A percentile compares a stretch with the other conserved stretches of the same genome.
phyloP scores from a whole-genome alignment of 768 basidiomycete genomes.

The Tricholoma matsutake region DNA sequence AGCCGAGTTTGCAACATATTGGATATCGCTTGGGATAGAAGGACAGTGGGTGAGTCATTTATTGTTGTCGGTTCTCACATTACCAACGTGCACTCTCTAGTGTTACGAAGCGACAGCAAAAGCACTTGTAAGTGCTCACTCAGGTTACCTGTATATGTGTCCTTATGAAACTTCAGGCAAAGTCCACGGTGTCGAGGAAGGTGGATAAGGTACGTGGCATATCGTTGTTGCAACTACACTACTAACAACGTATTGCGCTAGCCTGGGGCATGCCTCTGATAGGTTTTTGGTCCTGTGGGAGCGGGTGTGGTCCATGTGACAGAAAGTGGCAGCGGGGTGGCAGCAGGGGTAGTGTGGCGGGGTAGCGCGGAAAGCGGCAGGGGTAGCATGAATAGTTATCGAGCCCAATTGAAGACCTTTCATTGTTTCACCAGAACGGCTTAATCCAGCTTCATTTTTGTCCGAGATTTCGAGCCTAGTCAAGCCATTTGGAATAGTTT shows the following conservation, averaged over 20 bases:
- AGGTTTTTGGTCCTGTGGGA: neutral
- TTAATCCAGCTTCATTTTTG: neutral
- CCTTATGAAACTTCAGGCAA: neutral
- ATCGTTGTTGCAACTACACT: neutral
- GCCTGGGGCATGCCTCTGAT: neutral
- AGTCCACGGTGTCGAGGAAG: neutral
- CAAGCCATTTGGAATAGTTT: too few species aligned
- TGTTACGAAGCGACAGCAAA: neutral
- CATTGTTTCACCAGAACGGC: neutral
- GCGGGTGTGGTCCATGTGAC: neutral
- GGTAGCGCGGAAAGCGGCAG: neutral
- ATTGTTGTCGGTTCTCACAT: slow-evolving; percentile 13
- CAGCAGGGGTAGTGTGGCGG: neutral
- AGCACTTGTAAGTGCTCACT: neutral
- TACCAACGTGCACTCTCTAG: neutral
- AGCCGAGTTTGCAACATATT: slow-evolving; percentile 3
- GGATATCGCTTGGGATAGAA: neutral
- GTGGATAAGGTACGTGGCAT: neutral
- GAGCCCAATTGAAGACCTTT: neutral
- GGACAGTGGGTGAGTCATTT: slow-evolving; percentile 3
- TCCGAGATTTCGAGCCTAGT: too few species aligned
- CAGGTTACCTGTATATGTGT: neutral
- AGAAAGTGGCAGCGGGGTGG: neutral
- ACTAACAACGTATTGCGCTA: neutral
- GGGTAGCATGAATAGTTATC: neutral